These are phyloP conservation scores for Dendrobium catenatum DNA, from an alignment of 106 monocot species.

Conservation along the genomic window DNA sequence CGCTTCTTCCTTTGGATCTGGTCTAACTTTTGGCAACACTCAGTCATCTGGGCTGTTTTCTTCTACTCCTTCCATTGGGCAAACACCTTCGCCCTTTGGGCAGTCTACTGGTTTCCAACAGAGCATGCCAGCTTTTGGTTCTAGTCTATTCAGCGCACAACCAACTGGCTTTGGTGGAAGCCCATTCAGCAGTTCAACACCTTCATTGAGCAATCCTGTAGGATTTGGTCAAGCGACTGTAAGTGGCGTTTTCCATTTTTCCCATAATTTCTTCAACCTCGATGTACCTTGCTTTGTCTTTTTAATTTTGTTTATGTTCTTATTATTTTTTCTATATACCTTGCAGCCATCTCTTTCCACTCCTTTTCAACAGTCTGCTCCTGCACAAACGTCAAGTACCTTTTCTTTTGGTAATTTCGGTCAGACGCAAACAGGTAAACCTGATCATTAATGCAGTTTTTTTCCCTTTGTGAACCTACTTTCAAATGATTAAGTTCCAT, in stretches of 20 bases:
- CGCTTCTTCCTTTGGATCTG: constrained; percentile 58
- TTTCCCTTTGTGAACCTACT: background rate
- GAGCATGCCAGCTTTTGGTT: constrained; percentile 40
- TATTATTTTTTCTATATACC: background rate
- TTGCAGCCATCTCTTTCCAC: constrained; percentile 44
- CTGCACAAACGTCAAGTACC: constrained; percentile 28
- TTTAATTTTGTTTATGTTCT: background rate
- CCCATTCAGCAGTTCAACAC: constrained; percentile 65
- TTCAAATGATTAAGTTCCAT: background rate
- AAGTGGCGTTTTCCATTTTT: constrained; percentile 19
- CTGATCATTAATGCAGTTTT: background rate
- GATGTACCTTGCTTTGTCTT: background rate
- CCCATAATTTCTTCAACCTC: background rate
- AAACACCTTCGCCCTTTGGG: constrained; percentile 63
- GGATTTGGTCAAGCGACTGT: constrained; percentile 70
- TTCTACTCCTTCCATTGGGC: constrained; percentile 50
- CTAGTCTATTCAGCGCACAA: constrained; percentile 52
- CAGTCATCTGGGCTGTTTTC: constrained; percentile 85
- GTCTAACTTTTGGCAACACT: constrained; percentile 59
- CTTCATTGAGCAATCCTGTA: constrained; percentile 34
- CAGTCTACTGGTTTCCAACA: constrained; percentile 66
- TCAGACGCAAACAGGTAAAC: constrained; percentile 64
- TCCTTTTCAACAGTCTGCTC: constrained; percentile 41
- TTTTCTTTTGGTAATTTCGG: constrained; percentile 73
- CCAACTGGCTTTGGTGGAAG: constrained; percentile 79